Evolutionary conservation across 2,329 filamentous ascomycete genomes (phyloP).

Genomic region (Botrytis fragariae): DNA sequence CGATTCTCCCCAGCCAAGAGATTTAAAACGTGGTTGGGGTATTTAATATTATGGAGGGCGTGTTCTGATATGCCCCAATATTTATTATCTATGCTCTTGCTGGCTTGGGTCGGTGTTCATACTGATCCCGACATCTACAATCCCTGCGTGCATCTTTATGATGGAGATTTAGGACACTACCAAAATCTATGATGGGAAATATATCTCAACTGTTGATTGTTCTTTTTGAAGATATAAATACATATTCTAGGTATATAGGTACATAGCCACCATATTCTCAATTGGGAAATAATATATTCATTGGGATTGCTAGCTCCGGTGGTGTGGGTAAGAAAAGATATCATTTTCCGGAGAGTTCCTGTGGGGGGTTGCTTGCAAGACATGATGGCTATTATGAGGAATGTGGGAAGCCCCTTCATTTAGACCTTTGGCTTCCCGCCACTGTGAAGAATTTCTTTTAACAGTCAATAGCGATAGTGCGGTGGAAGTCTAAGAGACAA

Average conservation of each 20-base stretch:
- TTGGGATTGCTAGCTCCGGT: neutral
- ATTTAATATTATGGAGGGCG: neutral
- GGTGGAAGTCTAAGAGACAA: too few species aligned
- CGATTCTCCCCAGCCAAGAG: neutral
- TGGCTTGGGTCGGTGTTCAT: neutral
- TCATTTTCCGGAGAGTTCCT: neutral
- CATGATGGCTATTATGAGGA: conserved; percentile 6
- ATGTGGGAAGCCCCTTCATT: neutral
- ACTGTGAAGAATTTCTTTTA: neutral
- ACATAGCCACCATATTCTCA: neutral
- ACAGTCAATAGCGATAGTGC: neutral
- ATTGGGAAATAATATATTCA: neutral
- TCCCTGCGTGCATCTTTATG: conserved; percentile 6
- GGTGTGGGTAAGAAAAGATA: neutral
- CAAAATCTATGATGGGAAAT: neutral
- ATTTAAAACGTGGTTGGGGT: neutral
- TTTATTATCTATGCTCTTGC: neutral
- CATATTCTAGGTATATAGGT: neutral
- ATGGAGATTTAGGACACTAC: neutral
- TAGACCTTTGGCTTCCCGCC: neutral
- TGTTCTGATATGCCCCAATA: neutral
- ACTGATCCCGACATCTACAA: neutral
- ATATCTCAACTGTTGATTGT: neutral
- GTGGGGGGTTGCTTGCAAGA: neutral
- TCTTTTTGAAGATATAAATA: neutral